These are phyloP conservation scores for Ogataea hybrid DNA, from an alignment of 1,139 yeast species.

Conservation along the genomic window DNA sequence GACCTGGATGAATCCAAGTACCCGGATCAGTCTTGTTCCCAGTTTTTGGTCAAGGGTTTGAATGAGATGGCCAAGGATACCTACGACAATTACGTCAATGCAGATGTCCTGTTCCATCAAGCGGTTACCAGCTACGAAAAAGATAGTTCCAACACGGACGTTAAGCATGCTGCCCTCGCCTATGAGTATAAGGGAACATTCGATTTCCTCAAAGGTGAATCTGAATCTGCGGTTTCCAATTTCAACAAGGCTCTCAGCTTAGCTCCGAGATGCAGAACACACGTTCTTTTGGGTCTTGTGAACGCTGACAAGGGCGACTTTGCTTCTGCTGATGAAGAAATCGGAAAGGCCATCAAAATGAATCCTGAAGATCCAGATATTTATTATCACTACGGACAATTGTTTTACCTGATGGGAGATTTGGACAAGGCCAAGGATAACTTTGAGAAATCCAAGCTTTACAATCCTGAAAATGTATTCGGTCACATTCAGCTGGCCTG, in stretches of 20 bases:
- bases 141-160: constrained; percentile 34
- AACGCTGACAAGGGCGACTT: constrained; percentile 74
- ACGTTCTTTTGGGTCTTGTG: constrained; percentile 80
- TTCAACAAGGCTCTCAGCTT: constrained; percentile 64
- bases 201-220: constrained; percentile 77
- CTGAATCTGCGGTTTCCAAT: constrained; percentile 53
- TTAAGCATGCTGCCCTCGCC: constrained; percentile 62
- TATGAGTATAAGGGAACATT: constrained; percentile 82
- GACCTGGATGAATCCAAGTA: constrained; percentile 39
- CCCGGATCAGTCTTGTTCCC: constrained; percentile 53
- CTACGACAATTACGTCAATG: constrained; percentile 68
- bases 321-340: constrained; percentile 63
- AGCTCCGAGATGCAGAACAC: constrained; percentile 78
- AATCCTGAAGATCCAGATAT: constrained; percentile 78
- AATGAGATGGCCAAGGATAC: constrained; percentile 62
- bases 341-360: constrained; percentile 66
- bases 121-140: constrained; percentile 58
- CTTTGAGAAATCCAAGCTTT: constrained; percentile 73
- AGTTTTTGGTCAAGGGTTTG: constrained; percentile 66
- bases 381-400: constrained; percentile 94
- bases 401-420: constrained; percentile 77
- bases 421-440: constrained; percentile 69
- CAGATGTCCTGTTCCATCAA: constrained; percentile 65
- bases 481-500: constrained; percentile 94
- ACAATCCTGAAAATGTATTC: constrained; percentile 74